Base-by-base conservation (phyloP, 106 monocot species). In the Phalaenopsis aphrodite region DNA sequence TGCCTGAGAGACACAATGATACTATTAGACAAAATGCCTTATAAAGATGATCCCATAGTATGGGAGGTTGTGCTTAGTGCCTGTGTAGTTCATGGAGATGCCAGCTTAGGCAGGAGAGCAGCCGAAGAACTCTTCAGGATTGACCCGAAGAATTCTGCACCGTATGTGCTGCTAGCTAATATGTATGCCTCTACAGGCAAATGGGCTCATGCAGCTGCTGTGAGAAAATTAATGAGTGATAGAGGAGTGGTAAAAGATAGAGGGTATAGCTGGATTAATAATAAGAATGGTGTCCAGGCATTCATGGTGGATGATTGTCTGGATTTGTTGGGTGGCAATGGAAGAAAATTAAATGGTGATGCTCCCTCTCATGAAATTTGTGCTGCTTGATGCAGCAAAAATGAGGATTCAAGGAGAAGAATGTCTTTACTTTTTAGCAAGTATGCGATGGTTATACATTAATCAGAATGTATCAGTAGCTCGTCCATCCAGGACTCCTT, bases 21-120 rank as follows among this genome's bases (percentile, higher is more conserved):
- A 41, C 17, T 98, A 18, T 24, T 94, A 30, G 82, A 88, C 6
- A 77, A 75, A 18, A 94, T 94, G 90, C 82, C 94, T 14, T 90
- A 38, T 65, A 85, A 75, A 56, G 84, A 90, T 85, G 92, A 94
- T 84, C 90, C 94, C 24, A 92, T 94, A 30, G 78, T 98, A n/a
- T 98, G 97, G 97, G 94, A 98, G 75, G 92, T 98, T 24, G 79
- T 98, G 72, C 86, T 98, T 12, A 92, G 87, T 83, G 80, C 94
- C 48, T 94, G 97, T 82, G 90, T 81, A 16, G 78, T 91, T 77
- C 97, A 98, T 82, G 78, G 85, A 16, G 87, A 94, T 82, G 83
- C 76, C 17, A 80, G 61, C n/a, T 65, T 94, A 76, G 96, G 92
- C 21, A 89, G 82, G 85, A 78, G 61, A 48, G 96, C 92, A 1